Conservation (phyloP, 208 protist genomes). For the Naegleria fowleri region DNA sequence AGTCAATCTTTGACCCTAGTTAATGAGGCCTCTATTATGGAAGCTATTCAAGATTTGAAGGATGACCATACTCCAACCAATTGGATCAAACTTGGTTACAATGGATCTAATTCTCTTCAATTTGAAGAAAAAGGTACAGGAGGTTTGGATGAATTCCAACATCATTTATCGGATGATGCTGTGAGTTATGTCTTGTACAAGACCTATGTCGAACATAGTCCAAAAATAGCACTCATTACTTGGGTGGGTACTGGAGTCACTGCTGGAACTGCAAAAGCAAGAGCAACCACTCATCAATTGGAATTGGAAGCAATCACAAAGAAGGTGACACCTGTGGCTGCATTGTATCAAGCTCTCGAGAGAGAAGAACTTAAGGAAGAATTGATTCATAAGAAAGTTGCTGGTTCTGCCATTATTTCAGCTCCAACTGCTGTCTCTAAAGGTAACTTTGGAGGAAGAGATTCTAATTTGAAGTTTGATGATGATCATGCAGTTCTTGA, state of each 20-base stretch:
- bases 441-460: slow-evolving; percentile 14
- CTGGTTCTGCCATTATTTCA: neutral
- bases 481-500: neutral
- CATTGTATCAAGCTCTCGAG: neutral
- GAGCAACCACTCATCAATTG: neutral
- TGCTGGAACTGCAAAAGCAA: neutral
- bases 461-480: neutral
- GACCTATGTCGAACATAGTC: neutral
- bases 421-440: neutral
- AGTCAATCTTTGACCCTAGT: neutral
- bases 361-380: neutral
- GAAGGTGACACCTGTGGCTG: neutral
- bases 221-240: slow-evolving; percentile 17
- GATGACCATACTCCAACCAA: neutral
- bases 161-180: neutral
- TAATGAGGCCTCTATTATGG: neutral
- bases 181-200: slow-evolving; percentile 15
- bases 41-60: neutral
- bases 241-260: neutral
- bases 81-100: neutral
- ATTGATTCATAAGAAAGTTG: neutral
- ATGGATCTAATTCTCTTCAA: neutral
- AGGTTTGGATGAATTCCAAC: neutral
- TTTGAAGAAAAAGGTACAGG: neutral
- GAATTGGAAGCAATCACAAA: neutral